These are phyloP conservation scores for Bruguiera gymnorhiza DNA, from an alignment of 345 rosid species.

Conservation along the genomic window DNA sequence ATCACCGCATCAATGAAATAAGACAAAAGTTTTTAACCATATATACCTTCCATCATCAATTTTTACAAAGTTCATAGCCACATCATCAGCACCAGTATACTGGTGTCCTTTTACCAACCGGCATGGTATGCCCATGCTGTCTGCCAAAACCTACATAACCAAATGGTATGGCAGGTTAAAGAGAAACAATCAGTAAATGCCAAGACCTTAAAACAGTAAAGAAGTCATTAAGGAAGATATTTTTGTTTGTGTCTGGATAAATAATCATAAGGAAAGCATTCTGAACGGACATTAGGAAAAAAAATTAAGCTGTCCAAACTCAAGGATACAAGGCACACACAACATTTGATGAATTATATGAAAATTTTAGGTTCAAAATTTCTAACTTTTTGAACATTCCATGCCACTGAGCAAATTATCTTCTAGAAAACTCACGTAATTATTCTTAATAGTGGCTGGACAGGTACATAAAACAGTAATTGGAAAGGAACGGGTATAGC, in stretches of 20 bases:
- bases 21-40: conserved; percentile 5
- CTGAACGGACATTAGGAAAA: too few species aligned
- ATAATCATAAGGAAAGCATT: neutral
- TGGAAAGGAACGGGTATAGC: too few species aligned
- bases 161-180: conserved; percentile 15
- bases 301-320: too few species aligned
- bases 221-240: conserved; percentile 10
- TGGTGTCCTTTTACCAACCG: conserved; percentile 88
- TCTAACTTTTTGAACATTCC: too few species aligned
- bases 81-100: conserved; percentile 85
- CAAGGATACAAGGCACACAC: too few species aligned
- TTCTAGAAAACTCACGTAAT: too few species aligned
- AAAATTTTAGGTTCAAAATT: too few species aligned
- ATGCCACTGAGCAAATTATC: too few species aligned
- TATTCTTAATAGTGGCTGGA: too few species aligned
- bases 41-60: conserved; percentile 83
- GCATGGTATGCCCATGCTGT: conserved; percentile 76
- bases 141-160: conserved; percentile 76
- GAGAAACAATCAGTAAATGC: conserved; percentile 8
- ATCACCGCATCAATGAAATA: neutral
- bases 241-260: neutral
- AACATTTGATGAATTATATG: too few species aligned
- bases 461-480: too few species aligned
- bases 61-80: conserved; percentile 88
- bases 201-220: conserved; percentile 10